Evolutionary conservation across 108 stramenopile genomes (phyloP).

Genomic region (Nitzschia palea): DNA sequence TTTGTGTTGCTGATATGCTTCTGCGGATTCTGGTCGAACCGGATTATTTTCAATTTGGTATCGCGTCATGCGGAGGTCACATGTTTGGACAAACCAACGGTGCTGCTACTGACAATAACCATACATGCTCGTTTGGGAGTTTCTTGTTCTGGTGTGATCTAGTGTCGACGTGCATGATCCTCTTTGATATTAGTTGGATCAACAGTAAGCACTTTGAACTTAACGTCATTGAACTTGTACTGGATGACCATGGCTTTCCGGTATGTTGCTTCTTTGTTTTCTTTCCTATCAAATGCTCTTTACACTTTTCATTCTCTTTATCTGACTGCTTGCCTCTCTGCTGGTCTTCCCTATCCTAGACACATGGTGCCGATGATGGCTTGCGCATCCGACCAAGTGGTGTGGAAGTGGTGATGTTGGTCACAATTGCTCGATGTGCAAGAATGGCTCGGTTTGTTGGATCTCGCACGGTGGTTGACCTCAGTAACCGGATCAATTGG

Average conservation of each 20-base stretch:
- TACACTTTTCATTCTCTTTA: not conserved
- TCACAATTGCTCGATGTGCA: constrained; percentile 51
- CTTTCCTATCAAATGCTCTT: not conserved
- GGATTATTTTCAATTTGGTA: constrained; percentile 49
- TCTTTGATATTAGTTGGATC: constrained; percentile 61
- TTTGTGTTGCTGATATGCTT: constrained; percentile 54
- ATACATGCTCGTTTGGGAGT: constrained; percentile 29
- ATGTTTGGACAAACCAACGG: not conserved
- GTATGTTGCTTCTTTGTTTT: constrained; percentile 8
- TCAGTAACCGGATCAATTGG: constrained; percentile 35
- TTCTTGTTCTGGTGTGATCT: constrained; percentile 83
- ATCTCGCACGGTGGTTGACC: constrained; percentile 46
- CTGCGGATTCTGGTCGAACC: constrained; percentile 48
- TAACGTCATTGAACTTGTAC: constrained; percentile 7
- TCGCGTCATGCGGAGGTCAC: not conserved
- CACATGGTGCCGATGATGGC: not conserved
- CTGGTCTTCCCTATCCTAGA: too few species aligned
- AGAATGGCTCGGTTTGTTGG: constrained; percentile 73
- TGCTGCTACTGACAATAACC: constrained; percentile 3
- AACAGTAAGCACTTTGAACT: constrained; percentile 21
- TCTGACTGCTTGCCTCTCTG: constrained; percentile 27
- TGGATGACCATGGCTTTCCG: constrained; percentile 44
- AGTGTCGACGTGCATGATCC: constrained; percentile 49
- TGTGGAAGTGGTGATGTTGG: constrained; percentile 38
- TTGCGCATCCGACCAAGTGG: constrained; percentile 1